Base-by-base conservation (phyloP, 2,329 filamentous ascomycete genomes). In the Penicillium brasilianum region DNA sequence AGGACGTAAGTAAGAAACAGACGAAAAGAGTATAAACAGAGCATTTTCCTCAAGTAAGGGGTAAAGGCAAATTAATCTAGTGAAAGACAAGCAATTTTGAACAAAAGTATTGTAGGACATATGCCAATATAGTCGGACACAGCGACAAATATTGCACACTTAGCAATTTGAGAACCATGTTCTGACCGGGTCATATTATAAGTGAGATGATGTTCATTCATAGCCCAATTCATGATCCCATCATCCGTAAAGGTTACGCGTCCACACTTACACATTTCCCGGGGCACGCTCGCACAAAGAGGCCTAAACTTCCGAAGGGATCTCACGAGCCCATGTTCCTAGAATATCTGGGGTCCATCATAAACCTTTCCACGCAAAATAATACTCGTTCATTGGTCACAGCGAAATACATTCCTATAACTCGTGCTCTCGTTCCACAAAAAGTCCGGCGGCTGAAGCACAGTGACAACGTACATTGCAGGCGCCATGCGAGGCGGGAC, bases 1-100 rank as follows among this genome's bases (percentile, higher is more conserved):
- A 16, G 32, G 16, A 18, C 7, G n/a, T 28, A 14, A 25, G 41
- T 20, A 51, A 60, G 36, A 25, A 62, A 14, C 1, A 62, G 18
- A 34, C n/a, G 10, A 18, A 54, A 9, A 11, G 22, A 41, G 36
- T 14, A 22, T 20, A 18, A 34, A 20, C 6, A 3, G 8, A 22
- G 4, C 48, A 51, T 51, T 20, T 11, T 30, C 30, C 13, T 48
- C 13, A n/a, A n/a, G 4, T n/a, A 3, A 7, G 8, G 4, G 4
- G 3, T 1, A 25, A 28, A 28, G 25, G 25, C 25, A 28, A 28
- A 8, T 28, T 16, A 9, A 10, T 18, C 20, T 5, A 25, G 13
- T 9, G 13, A 22, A 14, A 13, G 14, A 25, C 16, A 13, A 3
- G 14, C 16, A 25, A 14, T 16, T 4, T 48, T 30, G 13, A 2